A percentile compares a stretch with the other conserved stretches of the same genome.
Evolutionary conservation across 257 asterid genomes (phyloP).

Genomic region (Agastache rugosa): DNA sequence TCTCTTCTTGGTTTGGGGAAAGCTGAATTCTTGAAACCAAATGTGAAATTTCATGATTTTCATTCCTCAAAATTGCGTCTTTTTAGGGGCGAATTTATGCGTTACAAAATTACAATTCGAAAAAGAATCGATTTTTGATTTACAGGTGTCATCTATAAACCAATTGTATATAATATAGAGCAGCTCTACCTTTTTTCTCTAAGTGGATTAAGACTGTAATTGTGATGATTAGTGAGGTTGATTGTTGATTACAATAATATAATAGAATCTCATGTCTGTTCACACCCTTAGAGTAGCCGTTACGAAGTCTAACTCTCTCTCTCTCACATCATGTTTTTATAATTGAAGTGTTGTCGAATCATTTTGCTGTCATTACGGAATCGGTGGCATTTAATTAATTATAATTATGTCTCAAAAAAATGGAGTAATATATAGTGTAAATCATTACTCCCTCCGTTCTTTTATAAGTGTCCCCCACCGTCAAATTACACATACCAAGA

Average conservation of each 20-base stretch:
- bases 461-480: too few relatives aligned
- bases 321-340: neutral
- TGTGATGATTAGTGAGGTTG: neutral
- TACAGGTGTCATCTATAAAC: constrained; percentile 33
- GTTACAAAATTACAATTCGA: constrained; percentile 18
- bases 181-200: neutral
- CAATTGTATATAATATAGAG: neutral
- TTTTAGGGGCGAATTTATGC: constrained; percentile 37
- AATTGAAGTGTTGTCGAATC: neutral
- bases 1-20: constrained; percentile 33
- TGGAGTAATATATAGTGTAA: neutral
- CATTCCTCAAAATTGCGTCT: neutral
- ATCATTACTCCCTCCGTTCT: too few relatives aligned
- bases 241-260: constrained; percentile 9
- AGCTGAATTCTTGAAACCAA: constrained; percentile 25
- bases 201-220: constrained; percentile 15
- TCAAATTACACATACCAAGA: too few relatives aligned
- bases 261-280: neutral
- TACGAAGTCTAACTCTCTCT: too few relatives aligned
- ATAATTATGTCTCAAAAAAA: too few relatives aligned
- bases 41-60: constrained; percentile 40
- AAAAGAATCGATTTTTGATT: constrained; percentile 6
- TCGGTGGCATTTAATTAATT: neutral
- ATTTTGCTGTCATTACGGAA: neutral
- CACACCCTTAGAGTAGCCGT: neutral